phyloP scores from a whole-genome alignment of 164 flowering plant genomes.

The Umbilicus rupestris region DNA sequence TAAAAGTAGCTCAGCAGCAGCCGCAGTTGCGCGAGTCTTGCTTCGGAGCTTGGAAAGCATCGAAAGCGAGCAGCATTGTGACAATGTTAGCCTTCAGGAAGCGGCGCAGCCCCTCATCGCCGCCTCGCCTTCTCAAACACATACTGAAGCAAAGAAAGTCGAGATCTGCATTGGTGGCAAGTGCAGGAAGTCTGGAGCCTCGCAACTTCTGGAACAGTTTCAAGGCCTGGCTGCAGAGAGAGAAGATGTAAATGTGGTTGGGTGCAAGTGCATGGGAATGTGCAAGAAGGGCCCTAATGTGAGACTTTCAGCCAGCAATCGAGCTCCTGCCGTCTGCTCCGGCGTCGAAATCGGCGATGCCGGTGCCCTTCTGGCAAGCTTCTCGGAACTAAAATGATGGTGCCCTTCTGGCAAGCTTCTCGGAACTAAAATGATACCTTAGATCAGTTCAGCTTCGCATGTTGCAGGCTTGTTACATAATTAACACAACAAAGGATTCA shows the following conservation, averaged over 20 bases:
- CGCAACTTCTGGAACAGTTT: constrained; percentile 42
- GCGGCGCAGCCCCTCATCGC: too few species aligned
- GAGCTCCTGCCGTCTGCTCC: background rate
- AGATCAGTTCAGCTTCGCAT: too few species aligned
- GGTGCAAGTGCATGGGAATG: constrained; percentile 92
- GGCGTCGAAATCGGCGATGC: background rate
- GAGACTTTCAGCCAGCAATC: constrained; percentile 21
- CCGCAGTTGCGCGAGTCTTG: constrained; percentile 11
- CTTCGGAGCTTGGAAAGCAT: background rate
- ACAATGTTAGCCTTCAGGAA: too few species aligned
- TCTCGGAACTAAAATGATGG: constrained; percentile 8
- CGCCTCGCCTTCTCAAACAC: background rate
- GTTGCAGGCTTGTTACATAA: too few species aligned
- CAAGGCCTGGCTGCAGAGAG: constrained; percentile 33
- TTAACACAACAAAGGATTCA: too few species aligned
- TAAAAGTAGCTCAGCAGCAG: constrained; percentile 34
- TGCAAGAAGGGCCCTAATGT: constrained; percentile 76
- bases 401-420: too few species aligned
- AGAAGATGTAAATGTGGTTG: constrained; percentile 57
- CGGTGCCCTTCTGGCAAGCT: constrained; percentile 15
- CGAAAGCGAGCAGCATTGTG: too few species aligned
- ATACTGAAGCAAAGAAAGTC: constrained; percentile 24
- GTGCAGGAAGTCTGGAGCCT: constrained; percentile 70
- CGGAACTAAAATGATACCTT: too few species aligned
- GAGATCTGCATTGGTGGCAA: constrained; percentile 90